These are phyloP conservation scores for Aotearoamyces nothofagi DNA, from an alignment of 2,329 filamentous ascomycete species.

Conservation along the genomic window DNA sequence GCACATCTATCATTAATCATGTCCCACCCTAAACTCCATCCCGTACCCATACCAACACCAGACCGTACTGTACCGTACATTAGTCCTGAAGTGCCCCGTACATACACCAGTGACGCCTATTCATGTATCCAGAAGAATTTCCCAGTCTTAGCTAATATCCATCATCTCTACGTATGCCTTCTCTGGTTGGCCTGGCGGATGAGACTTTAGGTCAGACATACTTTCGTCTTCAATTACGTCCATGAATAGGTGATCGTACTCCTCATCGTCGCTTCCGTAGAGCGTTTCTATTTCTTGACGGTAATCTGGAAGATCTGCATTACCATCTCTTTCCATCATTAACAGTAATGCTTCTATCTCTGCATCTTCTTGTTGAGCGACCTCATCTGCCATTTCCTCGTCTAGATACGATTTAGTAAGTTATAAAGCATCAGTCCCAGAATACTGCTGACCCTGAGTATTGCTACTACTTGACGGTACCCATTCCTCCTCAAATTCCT, in stretches of 20 bases:
- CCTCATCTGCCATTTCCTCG: conserved; percentile 32
- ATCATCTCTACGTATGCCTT: conserved; percentile 17
- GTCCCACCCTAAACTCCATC: too few relatives aligned
- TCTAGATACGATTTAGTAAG: conserved; percentile 6
- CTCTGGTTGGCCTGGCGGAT: conserved; percentile 11
- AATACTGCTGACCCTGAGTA: background rate
- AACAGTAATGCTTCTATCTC: conserved; percentile 42
- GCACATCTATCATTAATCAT: too few relatives aligned
- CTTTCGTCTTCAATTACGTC: conserved; percentile 39
- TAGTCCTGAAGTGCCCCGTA: too few relatives aligned
- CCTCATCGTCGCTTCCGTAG: conserved; percentile 33
- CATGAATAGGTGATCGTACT: conserved; percentile 50
- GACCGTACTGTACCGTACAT: too few relatives aligned
- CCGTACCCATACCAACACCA: too few relatives aligned
- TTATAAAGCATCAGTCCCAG: conserved; percentile 2
- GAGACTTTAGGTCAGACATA: conserved; percentile 7
- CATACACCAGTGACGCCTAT: too few relatives aligned
- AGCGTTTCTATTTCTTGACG: too few relatives aligned
- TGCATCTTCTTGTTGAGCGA: conserved; percentile 34
- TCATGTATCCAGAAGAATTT: too few relatives aligned
- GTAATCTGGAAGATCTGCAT: conserved; percentile 1
- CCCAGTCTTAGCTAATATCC: conserved; percentile 15
- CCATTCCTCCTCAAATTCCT: conserved; percentile 8
- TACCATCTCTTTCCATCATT: conserved; percentile 24
- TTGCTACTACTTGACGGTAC: conserved; percentile 1